Evolutionary conservation across 495 filamentous ascomycete species (phyloP).

Genomic region (Astrocystis sublimbata): DNA sequence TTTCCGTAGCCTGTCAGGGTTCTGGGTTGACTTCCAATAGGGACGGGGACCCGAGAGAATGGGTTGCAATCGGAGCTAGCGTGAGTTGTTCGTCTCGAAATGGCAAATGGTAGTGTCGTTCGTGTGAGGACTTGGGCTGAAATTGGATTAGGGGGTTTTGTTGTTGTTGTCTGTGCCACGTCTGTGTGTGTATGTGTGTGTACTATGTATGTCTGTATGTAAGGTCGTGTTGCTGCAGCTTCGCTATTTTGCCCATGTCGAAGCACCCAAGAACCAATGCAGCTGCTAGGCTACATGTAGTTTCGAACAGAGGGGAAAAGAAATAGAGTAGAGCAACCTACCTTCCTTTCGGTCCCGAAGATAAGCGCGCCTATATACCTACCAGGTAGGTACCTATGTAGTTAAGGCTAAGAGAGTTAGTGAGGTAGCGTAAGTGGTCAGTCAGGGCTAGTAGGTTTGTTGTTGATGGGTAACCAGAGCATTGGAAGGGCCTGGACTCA

Average conservation of each 20-base stretch:
- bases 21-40: not conserved
- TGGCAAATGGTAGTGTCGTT: not conserved
- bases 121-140: not conserved
- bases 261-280: too few relatives aligned
- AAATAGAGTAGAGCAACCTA: not conserved
- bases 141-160: not conserved
- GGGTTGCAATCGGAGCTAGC: constrained; percentile 17
- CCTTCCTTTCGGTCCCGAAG: not conserved
- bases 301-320: not conserved
- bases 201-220: too few relatives aligned
- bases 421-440: too few relatives aligned
- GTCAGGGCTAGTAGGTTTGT: too few relatives aligned
- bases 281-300: not conserved
- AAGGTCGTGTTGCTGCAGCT: too few relatives aligned
- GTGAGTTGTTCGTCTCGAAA: not conserved
- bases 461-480: too few relatives aligned
- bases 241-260: too few relatives aligned
- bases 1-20: not conserved
- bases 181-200: not conserved
- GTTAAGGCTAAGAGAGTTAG: too few relatives aligned
- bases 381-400: too few relatives aligned
- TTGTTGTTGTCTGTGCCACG: not conserved
- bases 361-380: too few relatives aligned
- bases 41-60: constrained; percentile 18
- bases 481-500: too few relatives aligned